These are phyloP conservation scores for Dimocarpus longan DNA, from an alignment of 345 rosid species.

Conservation along the genomic window DNA sequence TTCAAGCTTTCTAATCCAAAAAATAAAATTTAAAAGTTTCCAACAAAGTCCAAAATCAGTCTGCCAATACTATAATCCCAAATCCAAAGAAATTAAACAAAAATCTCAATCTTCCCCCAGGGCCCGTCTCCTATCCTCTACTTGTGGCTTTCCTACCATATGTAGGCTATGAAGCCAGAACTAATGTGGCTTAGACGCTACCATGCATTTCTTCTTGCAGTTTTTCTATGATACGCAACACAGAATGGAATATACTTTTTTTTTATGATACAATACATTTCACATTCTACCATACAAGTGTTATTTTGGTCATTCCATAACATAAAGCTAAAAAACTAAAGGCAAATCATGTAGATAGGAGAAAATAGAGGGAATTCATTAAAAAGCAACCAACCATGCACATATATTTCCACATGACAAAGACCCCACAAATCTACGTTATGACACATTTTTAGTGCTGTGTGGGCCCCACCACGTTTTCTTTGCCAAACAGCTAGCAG, in stretches of 20 bases:
- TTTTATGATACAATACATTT: neutral
- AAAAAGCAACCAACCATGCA: slow-evolving; percentile 25
- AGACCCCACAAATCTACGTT: slow-evolving; percentile 34
- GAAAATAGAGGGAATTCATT: neutral
- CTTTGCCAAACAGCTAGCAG: slow-evolving; percentile 56
- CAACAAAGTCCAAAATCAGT: neutral
- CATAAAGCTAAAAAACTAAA: neutral
- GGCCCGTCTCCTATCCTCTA: neutral
- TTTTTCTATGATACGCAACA: neutral
- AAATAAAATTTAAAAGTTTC: neutral
- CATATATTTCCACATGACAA: slow-evolving; percentile 32
- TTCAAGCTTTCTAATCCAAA: slow-evolving; percentile 2
- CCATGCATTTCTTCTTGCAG: neutral
- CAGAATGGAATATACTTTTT: neutral
- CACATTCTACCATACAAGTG: slow-evolving; percentile 6
- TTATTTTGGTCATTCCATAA: slow-evolving; percentile 9
- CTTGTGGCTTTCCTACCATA: too few species aligned
- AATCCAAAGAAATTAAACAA: neutral
- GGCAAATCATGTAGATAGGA: neutral
- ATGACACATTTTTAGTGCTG: slow-evolving; percentile 16
- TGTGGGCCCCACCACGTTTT: slow-evolving; percentile 50
- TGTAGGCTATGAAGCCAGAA: neutral
- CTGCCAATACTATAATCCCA: neutral
- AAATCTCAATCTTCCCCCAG: neutral
- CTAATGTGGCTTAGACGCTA: neutral